These are phyloP conservation scores for Cercophora samala DNA, from an alignment of 495 filamentous ascomycete genomes.

Conservation along the genomic window DNA sequence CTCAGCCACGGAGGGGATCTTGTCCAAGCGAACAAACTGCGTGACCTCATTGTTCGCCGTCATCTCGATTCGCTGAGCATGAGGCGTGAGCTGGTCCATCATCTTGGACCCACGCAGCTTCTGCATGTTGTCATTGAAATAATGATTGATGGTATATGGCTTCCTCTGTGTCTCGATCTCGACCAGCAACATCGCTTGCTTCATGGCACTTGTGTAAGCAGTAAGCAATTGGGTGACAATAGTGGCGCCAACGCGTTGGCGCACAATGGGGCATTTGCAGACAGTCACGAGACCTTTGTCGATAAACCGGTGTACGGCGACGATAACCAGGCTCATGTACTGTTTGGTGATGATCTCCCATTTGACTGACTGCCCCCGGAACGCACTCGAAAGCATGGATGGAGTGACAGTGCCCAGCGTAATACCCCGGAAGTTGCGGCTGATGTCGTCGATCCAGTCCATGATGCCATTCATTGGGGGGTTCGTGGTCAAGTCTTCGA, in stretches of 20 bases:
- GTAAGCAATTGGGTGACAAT: not conserved
- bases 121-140: constrained; percentile 51
- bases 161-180: constrained; percentile 45
- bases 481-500: not conserved
- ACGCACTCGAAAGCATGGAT: not conserved
- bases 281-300: not conserved
- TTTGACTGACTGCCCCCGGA: not conserved
- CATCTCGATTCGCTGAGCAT: not conserved
- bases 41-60: not conserved
- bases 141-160: constrained; percentile 52
- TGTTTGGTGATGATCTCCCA: not conserved
- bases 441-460: not conserved
- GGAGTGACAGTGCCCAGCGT: not conserved
- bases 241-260: not conserved
- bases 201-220: constrained; percentile 42
- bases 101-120: constrained; percentile 32
- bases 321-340: not conserved
- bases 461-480: not conserved
- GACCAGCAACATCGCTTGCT: constrained; percentile 48
- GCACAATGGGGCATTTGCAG: not conserved
- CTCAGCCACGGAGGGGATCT: not conserved
- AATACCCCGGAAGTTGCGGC: constrained; percentile 28
- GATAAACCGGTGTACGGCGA: not conserved
- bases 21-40: not conserved
- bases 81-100: not conserved